phyloP scores from a whole-genome alignment of 208 protist genomes.

The Leishmania amazonensis region DNA sequence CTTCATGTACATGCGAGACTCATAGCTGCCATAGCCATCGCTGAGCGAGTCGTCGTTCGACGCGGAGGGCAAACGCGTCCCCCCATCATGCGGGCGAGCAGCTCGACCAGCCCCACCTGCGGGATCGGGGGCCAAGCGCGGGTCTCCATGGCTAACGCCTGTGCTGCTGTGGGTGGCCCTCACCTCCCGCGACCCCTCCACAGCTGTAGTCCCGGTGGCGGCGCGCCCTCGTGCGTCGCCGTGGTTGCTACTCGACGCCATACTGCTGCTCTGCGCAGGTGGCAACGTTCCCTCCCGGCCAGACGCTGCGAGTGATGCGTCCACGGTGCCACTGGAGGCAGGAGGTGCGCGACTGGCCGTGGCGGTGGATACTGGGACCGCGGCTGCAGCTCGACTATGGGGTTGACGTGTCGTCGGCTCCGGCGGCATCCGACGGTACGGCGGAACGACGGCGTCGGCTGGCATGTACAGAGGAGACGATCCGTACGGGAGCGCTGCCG shows the following conservation, averaged over 20 bases:
- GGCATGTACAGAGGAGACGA: constrained; percentile 5
- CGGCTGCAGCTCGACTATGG: constrained; percentile 14
- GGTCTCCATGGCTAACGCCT: not conserved
- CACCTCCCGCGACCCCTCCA: constrained; percentile 1
- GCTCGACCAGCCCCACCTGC: not conserved
- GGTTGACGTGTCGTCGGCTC: constrained; percentile 13
- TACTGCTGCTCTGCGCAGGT: constrained; percentile 10
- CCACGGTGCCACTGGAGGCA: not conserved
- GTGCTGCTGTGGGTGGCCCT: not conserved
- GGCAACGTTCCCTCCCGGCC: constrained; percentile 23
- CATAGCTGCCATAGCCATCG: constrained; percentile 89
- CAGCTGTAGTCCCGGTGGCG: not conserved
- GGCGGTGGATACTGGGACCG: not conserved
- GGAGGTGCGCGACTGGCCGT: not conserved
- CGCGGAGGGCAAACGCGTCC: not conserved
- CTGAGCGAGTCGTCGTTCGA: constrained; percentile 76
- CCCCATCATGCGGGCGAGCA: constrained; percentile 2
- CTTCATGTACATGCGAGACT: constrained; percentile 85
- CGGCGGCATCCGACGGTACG: constrained; percentile 32
- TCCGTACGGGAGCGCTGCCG: constrained; percentile 6
- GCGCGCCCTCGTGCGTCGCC: not conserved
- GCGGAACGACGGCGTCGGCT: constrained; percentile 35
- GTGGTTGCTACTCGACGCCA: constrained; percentile 3
- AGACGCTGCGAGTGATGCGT: not conserved
- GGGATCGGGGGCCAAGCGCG: constrained; percentile 5